Evolutionary conservation across 495 filamentous ascomycete species (phyloP).

Genomic region (Podospora fimiseda): DNA sequence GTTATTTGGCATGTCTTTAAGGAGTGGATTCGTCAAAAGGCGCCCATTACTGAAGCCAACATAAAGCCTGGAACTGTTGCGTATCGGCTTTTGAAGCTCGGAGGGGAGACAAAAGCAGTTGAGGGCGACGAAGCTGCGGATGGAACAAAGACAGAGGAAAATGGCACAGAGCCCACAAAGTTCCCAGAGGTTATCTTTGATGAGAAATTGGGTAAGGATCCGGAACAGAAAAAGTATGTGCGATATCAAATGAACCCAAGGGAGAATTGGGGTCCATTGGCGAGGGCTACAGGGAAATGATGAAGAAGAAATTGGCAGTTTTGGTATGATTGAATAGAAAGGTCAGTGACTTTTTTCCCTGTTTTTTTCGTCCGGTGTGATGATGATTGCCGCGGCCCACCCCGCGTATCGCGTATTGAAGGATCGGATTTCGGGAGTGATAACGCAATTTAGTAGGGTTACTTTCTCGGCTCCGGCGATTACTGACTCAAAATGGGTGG

Average conservation of each 20-base stretch:
- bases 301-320: not conserved
- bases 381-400: not conserved
- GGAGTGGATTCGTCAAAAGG: slow-evolving; percentile 76
- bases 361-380: too few relatives aligned
- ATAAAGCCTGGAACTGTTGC: slow-evolving; percentile 64
- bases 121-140: slow-evolving; percentile 9
- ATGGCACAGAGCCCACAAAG: slow-evolving; percentile 21
- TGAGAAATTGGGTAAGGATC: slow-evolving; percentile 65
- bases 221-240: slow-evolving; percentile 55
- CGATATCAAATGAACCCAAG: slow-evolving; percentile 84
- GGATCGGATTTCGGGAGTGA: not conserved
- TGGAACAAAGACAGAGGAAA: slow-evolving; percentile 15
- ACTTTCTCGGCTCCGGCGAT: not conserved
- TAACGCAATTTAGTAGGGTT: not conserved
- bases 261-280: slow-evolving; percentile 91
- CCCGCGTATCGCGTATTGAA: not conserved
- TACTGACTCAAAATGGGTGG: not conserved
- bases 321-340: not conserved
- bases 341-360: not conserved
- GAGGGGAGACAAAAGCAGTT: slow-evolving; percentile 19
- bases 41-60: slow-evolving; percentile 61
- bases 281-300: slow-evolving; percentile 54
- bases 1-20: slow-evolving; percentile 91
- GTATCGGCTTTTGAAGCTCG: slow-evolving; percentile 49
- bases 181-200: slow-evolving; percentile 70